Percentiles rank a stretch among this genome's conserved stretches.
phyloP scores from a whole-genome alignment of 495 filamentous ascomycete species.

The Elasticomyces elasticus region DNA sequence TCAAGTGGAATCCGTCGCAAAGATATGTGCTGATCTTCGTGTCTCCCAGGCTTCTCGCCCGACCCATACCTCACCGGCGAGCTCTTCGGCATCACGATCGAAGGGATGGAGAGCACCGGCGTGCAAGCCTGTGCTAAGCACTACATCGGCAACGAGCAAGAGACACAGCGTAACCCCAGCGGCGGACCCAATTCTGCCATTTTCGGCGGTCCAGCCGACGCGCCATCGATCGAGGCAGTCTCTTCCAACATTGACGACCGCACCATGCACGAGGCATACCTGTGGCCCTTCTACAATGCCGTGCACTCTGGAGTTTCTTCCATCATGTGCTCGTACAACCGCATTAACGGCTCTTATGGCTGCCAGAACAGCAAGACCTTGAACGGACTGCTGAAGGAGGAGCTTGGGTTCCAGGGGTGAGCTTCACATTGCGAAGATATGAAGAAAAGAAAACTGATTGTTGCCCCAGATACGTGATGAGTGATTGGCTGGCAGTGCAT shows the following conservation, averaged over 20 bases:
- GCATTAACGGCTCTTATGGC: constrained; percentile 29
- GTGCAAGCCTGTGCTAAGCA: constrained; percentile 52
- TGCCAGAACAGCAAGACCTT: constrained; percentile 31
- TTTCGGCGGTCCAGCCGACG: not conserved
- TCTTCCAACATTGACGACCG: constrained; percentile 31
- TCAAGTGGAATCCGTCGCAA: not conserved
- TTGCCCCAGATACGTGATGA: constrained; percentile 18
- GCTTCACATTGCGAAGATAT: not conserved
- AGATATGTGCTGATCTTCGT: not conserved
- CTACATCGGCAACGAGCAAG: constrained; percentile 28
- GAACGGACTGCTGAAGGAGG: constrained; percentile 43
- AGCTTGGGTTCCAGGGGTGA: constrained; percentile 47
- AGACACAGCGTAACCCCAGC: constrained; percentile 24
- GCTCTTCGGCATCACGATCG: constrained; percentile 43
- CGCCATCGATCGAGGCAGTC: constrained; percentile 29
- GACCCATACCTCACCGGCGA: constrained; percentile 40
- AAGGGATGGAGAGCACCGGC: constrained; percentile 46
- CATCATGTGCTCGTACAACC: constrained; percentile 34
- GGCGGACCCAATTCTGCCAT: not conserved
- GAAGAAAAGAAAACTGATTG: not conserved
- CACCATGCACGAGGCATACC: constrained; percentile 33
- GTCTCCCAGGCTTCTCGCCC: constrained; percentile 24
- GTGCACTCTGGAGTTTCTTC: constrained; percentile 23
- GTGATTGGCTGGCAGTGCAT: constrained; percentile 28
- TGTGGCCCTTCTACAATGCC: constrained; percentile 31